Evolutionary conservation across 768 basidiomycete genomes (phyloP), one percentile per base, ranked within the genome.

Genomic region (Suillus americanus): DNA sequence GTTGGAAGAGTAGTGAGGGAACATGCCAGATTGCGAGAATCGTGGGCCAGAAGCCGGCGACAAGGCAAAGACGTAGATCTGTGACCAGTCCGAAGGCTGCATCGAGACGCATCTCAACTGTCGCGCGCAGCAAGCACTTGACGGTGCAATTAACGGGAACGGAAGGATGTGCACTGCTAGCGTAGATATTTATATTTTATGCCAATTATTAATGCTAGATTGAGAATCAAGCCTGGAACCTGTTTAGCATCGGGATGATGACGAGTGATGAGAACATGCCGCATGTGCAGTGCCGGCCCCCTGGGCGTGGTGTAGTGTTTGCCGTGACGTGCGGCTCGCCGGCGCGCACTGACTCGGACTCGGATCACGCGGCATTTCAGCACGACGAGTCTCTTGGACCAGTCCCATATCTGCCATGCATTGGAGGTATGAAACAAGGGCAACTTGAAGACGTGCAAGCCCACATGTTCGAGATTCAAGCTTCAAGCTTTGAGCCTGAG

Each of bases 1-100:
- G 87, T 1, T 71, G 72, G 12, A 88, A 64, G 28, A 89, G 69
- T 5, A 89, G 69, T 0, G 70, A 70, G 0, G 89, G 89, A 0
- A 69, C 65, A 12, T 60, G 59, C 28, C 78, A 69, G 30, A 89
- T 63, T 2, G 77, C 78, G 7, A 66, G 65, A 20, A 87, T 37
- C 0, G 88, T 88, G 81, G 87, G 37, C 78, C 64, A n/a, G 76
- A 78, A 62, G 69, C 83, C 70, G 67, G 68, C 8, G 67, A 69
- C 63, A 3, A 87, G 38, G 0, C 80, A 80, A 41, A 75, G 3
- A 30, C 72, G 68, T 13, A 89, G 66, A 68, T 88, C 84, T n/a
- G 53, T n/a, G 20, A 33, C 3, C 30, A 35, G 12, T 54, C 30
- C 30, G 12, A 54, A 37, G 33, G 53, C 53, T 35, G 53, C 33